Percentiles rank a stretch among this genome's conserved stretches.
phyloP scores from a whole-genome alignment of 2,329 filamentous ascomycete genomes.

The Blumeriella jaapii region DNA sequence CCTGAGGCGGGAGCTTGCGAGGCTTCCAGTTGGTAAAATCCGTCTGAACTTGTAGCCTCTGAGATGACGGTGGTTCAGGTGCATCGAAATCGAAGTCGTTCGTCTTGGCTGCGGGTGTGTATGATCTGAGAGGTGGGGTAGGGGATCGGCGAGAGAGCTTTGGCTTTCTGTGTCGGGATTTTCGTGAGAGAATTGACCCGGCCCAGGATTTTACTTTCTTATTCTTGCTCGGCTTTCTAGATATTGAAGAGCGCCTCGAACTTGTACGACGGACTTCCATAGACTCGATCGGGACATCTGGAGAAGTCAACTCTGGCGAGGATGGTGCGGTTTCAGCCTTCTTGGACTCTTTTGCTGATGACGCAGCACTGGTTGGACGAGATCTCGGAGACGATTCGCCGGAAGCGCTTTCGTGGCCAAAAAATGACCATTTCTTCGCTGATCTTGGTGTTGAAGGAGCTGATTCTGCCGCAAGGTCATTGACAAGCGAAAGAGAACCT shows the following conservation, averaged over 20 bases:
- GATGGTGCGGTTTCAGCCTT: conserved; percentile 8
- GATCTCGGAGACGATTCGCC: conserved; percentile 36
- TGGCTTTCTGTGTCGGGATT: conserved; percentile 34
- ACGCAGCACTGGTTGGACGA: conserved; percentile 33
- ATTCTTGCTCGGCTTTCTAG: conserved; percentile 34
- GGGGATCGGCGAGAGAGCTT: conserved; percentile 31
- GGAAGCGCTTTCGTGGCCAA: conserved; percentile 21
- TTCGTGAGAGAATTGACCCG: conserved; percentile 38
- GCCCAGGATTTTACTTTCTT: conserved; percentile 61
- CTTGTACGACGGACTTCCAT: conserved; percentile 15
- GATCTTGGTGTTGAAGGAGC: conserved; percentile 25
- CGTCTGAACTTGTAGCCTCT: conserved; percentile 15
- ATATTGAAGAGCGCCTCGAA: conserved; percentile 22
- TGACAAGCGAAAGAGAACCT: conserved; percentile 47
- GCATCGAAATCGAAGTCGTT: conserved; percentile 16
- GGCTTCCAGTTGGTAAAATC: conserved; percentile 30
- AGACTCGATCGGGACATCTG: conserved; percentile 18
- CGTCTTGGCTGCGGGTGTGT: conserved; percentile 21
- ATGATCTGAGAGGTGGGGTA: conserved; percentile 32
- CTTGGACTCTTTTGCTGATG: conserved; percentile 30
- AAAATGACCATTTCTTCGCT: conserved; percentile 27
- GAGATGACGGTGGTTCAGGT: conserved; percentile 5
- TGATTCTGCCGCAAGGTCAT: conserved; percentile 26
- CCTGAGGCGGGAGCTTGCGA: conserved; percentile 29
- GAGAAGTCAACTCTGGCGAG: conserved; percentile 5